A percentile compares a stretch with the other conserved stretches of the same genome.
Evolutionary conservation across 2,329 filamentous ascomycete species (phyloP).

Genomic region (Fusarium caatingaense): DNA sequence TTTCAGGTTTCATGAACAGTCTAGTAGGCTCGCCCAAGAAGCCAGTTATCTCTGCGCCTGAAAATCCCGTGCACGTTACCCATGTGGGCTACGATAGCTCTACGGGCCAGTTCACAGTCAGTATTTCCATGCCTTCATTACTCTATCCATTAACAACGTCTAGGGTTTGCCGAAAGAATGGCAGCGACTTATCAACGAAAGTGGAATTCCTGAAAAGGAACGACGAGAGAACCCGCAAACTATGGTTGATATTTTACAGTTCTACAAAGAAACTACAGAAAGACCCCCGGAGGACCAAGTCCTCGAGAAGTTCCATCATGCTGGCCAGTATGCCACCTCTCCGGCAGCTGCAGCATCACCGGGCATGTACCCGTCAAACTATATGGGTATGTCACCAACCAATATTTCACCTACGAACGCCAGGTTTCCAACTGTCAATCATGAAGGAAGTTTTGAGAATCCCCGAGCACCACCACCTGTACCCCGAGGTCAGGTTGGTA

Average conservation of each 20-base stretch:
- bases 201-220: constrained; percentile 95
- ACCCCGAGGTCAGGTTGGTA: constrained; percentile 65
- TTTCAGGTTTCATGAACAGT: constrained; percentile 88
- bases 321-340: constrained; percentile 64
- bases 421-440: constrained; percentile 84
- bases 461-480: constrained; percentile 92
- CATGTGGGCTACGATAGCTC: constrained; percentile 97
- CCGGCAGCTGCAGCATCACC: constrained; percentile 62
- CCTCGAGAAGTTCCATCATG: constrained; percentile 96
- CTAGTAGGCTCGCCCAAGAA: constrained; percentile 86
- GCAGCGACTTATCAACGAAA: constrained; percentile 95
- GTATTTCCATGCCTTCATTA: constrained; percentile 50
- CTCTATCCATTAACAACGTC: constrained; percentile 24
- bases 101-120: constrained; percentile 94
- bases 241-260: constrained; percentile 93
- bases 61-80: constrained; percentile 97
- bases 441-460: constrained; percentile 96
- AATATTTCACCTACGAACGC: constrained; percentile 85
- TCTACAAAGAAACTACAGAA: constrained; percentile 95
- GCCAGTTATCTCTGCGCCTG: constrained; percentile 94
- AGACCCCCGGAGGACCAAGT: constrained; percentile 83
- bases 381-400: constrained; percentile 70
- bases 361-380: constrained; percentile 65
- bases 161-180: constrained; percentile 97
- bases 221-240: constrained; percentile 95